Percentiles rank a stretch among this genome's conserved stretches.
Conservation (phyloP, 75 land plant species). For the Selaginella tamariscina region DNA sequence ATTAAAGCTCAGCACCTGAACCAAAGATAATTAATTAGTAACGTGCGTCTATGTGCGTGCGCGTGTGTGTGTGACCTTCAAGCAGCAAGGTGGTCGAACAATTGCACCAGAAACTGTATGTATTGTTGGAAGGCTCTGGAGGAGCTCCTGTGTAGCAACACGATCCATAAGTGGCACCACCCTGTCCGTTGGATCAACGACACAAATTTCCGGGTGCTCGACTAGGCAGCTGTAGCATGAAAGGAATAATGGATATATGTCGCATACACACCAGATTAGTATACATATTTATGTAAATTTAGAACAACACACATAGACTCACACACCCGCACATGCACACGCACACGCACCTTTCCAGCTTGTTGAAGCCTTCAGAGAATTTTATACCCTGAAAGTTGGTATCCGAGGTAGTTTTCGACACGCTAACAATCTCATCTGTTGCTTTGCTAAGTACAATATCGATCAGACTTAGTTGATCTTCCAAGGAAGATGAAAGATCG, state of each 20-base stretch:
- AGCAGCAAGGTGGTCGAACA: slow-evolving; percentile 63
- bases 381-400: slow-evolving; percentile 27
- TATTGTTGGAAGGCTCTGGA: slow-evolving; percentile 42
- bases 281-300: neutral
- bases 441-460: slow-evolving; percentile 79
- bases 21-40: too few relatives aligned
- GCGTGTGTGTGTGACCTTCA: slow-evolving; percentile 46
- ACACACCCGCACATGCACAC: too few relatives aligned
- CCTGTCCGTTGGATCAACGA: slow-evolving; percentile 58
- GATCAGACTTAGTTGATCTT: slow-evolving; percentile 44
- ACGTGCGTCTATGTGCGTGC: too few relatives aligned
- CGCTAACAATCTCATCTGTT: slow-evolving; percentile 75
- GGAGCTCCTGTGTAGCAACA: slow-evolving; percentile 48
- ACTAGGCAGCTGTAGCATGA: slow-evolving; percentile 53
- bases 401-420: slow-evolving; percentile 21
- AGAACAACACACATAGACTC: neutral
- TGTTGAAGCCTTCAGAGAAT: slow-evolving; percentile 53
- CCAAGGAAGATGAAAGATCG: slow-evolving; percentile 33
- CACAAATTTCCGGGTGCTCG: slow-evolving; percentile 31
- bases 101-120: slow-evolving; percentile 16
- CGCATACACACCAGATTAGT: too few relatives aligned
- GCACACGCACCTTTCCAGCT: slow-evolving; percentile 44
- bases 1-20: slow-evolving; percentile 50
- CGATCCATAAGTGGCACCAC: slow-evolving; percentile 82
- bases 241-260: too few relatives aligned